Evolutionary conservation across 108 stramenopile species (phyloP).

Genomic region (Pseudonitzschia delicatissima): DNA sequence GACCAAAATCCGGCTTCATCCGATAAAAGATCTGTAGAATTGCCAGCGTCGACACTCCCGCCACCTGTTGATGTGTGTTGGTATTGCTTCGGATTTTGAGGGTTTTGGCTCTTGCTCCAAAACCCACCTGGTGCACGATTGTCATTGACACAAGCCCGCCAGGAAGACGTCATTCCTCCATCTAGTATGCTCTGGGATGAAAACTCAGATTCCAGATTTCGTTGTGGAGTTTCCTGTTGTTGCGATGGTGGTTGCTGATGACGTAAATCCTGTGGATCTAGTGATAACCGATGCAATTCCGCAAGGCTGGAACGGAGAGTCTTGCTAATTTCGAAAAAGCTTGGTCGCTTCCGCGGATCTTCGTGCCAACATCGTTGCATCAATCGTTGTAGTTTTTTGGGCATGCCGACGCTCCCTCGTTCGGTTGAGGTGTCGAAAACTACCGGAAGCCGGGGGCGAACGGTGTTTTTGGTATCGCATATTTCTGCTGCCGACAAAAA

Average conservation of each 20-base stretch:
- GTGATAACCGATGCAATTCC: neutral
- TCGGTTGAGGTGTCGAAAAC: neutral
- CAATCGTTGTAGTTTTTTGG: neutral
- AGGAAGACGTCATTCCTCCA: too few relatives aligned
- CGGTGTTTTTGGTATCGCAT: neutral
- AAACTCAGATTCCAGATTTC: neutral
- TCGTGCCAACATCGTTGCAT: constrained; percentile 11
- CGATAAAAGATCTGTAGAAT: neutral
- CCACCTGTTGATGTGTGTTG: neutral
- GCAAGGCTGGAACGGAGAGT: neutral
- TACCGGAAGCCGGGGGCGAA: constrained; percentile 8
- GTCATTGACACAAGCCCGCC: neutral
- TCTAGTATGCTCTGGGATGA: too few relatives aligned
- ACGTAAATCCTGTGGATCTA: neutral
- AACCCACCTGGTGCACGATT: neutral
- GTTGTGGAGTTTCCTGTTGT: neutral
- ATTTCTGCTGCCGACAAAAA: constrained; percentile 22
- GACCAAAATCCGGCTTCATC: neutral
- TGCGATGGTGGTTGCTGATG: neutral
- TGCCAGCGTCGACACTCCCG: neutral
- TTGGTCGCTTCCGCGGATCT: constrained; percentile 5
- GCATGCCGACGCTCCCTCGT: constrained; percentile 8
- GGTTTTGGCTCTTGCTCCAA: neutral
- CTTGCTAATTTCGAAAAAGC: neutral
- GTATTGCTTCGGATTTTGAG: neutral